phyloP scores from a whole-genome alignment of 2,329 filamentous ascomycete species.

The Coniochaeta pulveracea region DNA sequence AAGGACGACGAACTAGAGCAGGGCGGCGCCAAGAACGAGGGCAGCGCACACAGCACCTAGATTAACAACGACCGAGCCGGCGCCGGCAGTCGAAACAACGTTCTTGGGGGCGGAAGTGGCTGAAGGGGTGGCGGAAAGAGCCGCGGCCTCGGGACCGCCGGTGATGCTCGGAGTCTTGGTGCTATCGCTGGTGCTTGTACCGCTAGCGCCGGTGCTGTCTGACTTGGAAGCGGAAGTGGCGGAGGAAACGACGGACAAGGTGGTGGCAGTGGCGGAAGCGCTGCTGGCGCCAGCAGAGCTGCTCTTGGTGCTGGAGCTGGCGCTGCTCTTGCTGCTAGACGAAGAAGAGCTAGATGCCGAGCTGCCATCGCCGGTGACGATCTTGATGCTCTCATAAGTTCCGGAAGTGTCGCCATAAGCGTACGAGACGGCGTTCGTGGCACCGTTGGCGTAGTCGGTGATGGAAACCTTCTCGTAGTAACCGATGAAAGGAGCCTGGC shows the following conservation, averaged over 20 bases:
- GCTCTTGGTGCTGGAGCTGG: slow-evolving; percentile 9
- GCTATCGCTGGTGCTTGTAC: slow-evolving; percentile 5
- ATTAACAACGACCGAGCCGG: slow-evolving; percentile 12
- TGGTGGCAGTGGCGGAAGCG: slow-evolving; percentile 12
- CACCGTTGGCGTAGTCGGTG: slow-evolving; percentile 41
- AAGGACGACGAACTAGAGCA: slow-evolving; percentile 13
- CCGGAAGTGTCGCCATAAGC: slow-evolving; percentile 37
- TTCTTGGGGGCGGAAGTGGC: slow-evolving; percentile 4
- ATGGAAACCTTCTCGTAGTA: slow-evolving; percentile 47
- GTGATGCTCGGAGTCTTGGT: slow-evolving; percentile 8
- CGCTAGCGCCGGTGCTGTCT: slow-evolving; percentile 7
- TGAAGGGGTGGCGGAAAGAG: slow-evolving; percentile 4
- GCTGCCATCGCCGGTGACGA: slow-evolving; percentile 29
- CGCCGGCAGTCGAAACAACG: slow-evolving; percentile 7
- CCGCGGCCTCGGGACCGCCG: slow-evolving; percentile 4
- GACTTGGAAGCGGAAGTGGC: slow-evolving; percentile 4
- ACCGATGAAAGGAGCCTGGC: slow-evolving; percentile 38
- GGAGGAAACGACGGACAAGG: slow-evolving; percentile 9
- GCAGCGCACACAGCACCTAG: slow-evolving; percentile 13
- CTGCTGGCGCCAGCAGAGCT: slow-evolving; percentile 7
- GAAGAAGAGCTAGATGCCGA: slow-evolving; percentile 10
- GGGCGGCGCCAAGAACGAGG: slow-evolving; percentile 13
- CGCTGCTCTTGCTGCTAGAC: slow-evolving; percentile 9
- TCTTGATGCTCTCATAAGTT: slow-evolving; percentile 38
- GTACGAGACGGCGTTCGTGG: slow-evolving; percentile 37